Evolutionary conservation across 1,139 yeast species (phyloP).

Genomic region (Eremothecium gossypii): DNA sequence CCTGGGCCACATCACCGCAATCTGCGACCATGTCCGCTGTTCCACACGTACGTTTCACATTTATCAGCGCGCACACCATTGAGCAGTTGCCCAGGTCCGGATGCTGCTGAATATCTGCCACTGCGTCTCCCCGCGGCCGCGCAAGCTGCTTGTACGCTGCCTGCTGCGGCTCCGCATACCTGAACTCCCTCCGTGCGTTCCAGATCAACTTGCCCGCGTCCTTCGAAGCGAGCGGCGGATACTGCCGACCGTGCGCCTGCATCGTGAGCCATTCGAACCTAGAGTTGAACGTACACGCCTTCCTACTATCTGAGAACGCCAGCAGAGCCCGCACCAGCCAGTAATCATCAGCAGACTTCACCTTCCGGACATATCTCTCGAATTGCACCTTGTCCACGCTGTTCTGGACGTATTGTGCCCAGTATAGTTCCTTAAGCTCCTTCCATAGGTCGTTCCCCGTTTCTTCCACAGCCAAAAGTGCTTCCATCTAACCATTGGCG

Average conservation of each 20-base stretch:
- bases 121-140: conserved; percentile 14
- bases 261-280: conserved; percentile 42
- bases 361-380: conserved; percentile 4
- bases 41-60: conserved; percentile 10
- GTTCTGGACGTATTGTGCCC: conserved; percentile 7
- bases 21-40: conserved; percentile 17
- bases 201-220: conserved; percentile 18
- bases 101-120: conserved; percentile 28
- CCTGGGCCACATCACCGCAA: conserved; percentile 27
- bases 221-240: conserved; percentile 32
- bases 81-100: conserved; percentile 73
- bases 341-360: conserved; percentile 11
- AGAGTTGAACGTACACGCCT: conserved; percentile 17
- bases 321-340: conserved; percentile 13
- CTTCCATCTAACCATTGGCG: not conserved
- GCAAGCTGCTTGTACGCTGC: conserved; percentile 15
- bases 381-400: conserved; percentile 3
- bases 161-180: conserved; percentile 9
- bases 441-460: conserved; percentile 9
- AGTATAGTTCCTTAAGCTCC: conserved; percentile 11
- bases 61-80: conserved; percentile 57
- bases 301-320: conserved; percentile 11
- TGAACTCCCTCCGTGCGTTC: conserved; percentile 9
- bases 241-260: conserved; percentile 25
- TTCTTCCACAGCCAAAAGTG: not conserved